Evolutionary conservation across 2,329 filamentous ascomycete species (phyloP).

Genomic region (Colletotrichum gloeosporioides): DNA sequence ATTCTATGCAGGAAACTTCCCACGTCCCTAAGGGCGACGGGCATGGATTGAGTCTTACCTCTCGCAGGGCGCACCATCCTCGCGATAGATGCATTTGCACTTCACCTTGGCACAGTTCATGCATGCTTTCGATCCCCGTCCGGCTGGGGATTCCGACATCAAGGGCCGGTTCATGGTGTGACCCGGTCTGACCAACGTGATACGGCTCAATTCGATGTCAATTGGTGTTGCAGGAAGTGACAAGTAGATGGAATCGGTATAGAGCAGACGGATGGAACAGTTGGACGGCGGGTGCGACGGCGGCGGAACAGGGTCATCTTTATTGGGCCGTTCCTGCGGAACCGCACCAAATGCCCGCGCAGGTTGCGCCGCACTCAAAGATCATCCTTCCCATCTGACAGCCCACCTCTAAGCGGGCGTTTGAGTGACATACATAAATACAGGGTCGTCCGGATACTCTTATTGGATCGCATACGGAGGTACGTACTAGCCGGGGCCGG

Average conservation of each 20-base stretch:
- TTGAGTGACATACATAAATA: not conserved
- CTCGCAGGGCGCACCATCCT: not conserved
- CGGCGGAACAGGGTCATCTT: not conserved
- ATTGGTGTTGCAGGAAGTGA: accelerated
- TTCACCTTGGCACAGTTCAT: not conserved
- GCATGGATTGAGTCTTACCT: accelerated
- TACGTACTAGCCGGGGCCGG: not conserved
- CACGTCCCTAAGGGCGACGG: accelerated
- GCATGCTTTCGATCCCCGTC: not conserved
- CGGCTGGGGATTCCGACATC: not conserved
- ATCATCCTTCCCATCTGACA: not conserved
- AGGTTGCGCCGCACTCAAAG: not conserved
- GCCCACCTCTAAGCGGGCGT: not conserved
- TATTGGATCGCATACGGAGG: not conserved
- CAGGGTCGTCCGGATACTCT: not conserved
- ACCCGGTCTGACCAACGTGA: not conserved
- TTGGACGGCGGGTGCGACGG: not conserved
- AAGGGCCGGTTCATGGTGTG: not conserved
- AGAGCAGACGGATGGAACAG: not conserved
- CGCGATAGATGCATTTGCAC: not conserved
- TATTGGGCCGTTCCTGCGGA: not conserved
- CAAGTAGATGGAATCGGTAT: accelerated
- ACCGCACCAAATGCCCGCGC: not conserved
- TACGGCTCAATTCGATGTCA: not conserved
- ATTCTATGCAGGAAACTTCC: accelerated